Conservation (phyloP, 805 yeast genomes). For the Ogataea glucozyma region DNA sequence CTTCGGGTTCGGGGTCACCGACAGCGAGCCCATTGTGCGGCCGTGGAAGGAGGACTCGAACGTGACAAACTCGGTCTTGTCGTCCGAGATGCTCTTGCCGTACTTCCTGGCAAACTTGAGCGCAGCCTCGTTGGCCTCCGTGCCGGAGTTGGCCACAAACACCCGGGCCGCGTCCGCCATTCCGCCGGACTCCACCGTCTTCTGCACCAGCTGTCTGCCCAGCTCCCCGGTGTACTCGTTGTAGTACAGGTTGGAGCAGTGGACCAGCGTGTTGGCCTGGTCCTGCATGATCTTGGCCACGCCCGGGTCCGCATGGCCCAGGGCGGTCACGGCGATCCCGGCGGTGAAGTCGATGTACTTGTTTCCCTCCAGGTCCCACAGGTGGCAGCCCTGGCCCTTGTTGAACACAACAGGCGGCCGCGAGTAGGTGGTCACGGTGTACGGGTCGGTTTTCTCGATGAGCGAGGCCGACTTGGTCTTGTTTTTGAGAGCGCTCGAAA, state of each 20-base stretch:
- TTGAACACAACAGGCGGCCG: constrained; percentile 76
- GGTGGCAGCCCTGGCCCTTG: constrained; percentile 76
- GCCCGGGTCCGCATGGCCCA: constrained; percentile 83
- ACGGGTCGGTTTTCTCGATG: constrained; percentile 50
- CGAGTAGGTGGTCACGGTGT: constrained; percentile 74
- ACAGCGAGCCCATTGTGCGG: constrained; percentile 87
- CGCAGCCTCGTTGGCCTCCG: constrained; percentile 62
- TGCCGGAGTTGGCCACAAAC: constrained; percentile 59
- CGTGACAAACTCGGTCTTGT: constrained; percentile 78
- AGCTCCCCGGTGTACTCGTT: constrained; percentile 83
- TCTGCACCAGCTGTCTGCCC: constrained; percentile 65
- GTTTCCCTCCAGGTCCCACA: constrained; percentile 78
- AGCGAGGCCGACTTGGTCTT: constrained; percentile 35
- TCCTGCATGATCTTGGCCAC: constrained; percentile 69
- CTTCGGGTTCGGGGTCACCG: constrained; percentile 90
- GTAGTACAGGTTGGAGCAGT: constrained; percentile 82
- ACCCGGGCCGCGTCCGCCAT: constrained; percentile 80
- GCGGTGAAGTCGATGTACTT: constrained; percentile 89
- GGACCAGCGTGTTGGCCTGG: constrained; percentile 74
- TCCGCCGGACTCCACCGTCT: constrained; percentile 73
- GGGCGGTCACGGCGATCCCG: constrained; percentile 95
- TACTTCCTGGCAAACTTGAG: constrained; percentile 71
- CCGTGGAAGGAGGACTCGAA: constrained; percentile 94
- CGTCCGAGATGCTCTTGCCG: constrained; percentile 56
- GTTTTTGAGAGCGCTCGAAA: constrained; percentile 9